phyloP scores from a whole-genome alignment of 1,284 basidiomycete genomes.

The Golubevia sp. region DNA sequence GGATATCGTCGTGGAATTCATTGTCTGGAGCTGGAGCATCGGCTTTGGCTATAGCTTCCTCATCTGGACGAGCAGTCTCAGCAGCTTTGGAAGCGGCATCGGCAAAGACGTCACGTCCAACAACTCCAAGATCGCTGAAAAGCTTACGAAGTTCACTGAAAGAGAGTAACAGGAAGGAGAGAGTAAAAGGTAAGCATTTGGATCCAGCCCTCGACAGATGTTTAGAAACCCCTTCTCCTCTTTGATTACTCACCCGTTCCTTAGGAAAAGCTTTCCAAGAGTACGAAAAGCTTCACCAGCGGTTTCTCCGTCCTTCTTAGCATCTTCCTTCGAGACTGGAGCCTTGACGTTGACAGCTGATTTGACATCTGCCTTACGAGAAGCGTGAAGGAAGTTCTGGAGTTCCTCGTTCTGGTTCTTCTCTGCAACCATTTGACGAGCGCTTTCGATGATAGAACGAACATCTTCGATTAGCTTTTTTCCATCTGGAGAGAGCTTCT shows the following conservation, averaged over 20 bases:
- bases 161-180: too few relatives aligned
- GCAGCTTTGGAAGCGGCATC: conserved; percentile 49
- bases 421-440: conserved; percentile 40
- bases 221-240: conserved; percentile 73
- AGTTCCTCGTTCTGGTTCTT: conserved; percentile 53
- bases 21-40: conserved; percentile 51
- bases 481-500: conserved; percentile 46
- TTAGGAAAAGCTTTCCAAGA: conserved; percentile 51
- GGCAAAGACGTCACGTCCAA: conserved; percentile 55
- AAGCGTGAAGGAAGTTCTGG: conserved; percentile 51
- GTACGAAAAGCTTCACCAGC: conserved; percentile 51
- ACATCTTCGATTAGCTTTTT: conserved; percentile 46
- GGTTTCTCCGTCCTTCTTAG: conserved; percentile 48
- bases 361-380: conserved; percentile 37
- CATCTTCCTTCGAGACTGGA: conserved; percentile 31
- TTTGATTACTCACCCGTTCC: conserved; percentile 25
- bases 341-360: conserved; percentile 28
- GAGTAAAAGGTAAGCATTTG: conserved; percentile 25
- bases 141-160: conserved; percentile 43
- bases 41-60: conserved; percentile 34
- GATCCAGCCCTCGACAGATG: conserved; percentile 76
- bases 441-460: conserved; percentile 23
- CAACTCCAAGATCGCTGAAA: conserved; percentile 41
- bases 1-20: conserved; percentile 56
- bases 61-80: conserved; percentile 40